phyloP scores from a whole-genome alignment of 1,284 basidiomycete species.

The Xerocomus nothofagi region DNA sequence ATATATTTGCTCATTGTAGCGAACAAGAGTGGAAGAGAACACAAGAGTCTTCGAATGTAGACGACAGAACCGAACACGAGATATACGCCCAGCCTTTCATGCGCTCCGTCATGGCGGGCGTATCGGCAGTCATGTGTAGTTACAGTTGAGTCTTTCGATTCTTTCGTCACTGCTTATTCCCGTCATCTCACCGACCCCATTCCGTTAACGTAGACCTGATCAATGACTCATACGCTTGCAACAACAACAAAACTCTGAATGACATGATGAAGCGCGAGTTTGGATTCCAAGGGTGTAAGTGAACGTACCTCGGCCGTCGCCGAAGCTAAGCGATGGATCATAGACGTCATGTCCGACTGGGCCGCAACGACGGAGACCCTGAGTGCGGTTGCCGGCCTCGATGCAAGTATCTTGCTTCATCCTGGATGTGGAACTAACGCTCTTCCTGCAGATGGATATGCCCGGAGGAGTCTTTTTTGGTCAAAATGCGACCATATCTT shows the following conservation, averaged over 20 bases:
- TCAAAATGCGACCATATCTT: not conserved
- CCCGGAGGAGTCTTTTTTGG: not conserved
- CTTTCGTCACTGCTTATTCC: not conserved
- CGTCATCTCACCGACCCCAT: not conserved
- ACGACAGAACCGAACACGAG: conserved; percentile 61
- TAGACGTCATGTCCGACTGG: conserved; percentile 37
- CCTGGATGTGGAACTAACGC: not conserved
- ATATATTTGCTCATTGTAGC: conserved; percentile 34
- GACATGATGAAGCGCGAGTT: conserved; percentile 54
- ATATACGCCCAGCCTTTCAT: conserved; percentile 56
- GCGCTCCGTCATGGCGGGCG: conserved; percentile 47
- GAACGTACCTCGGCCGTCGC: not conserved
- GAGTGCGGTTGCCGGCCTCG: conserved; percentile 44
- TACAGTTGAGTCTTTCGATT: conserved; percentile 48
- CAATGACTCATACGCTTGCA: conserved; percentile 50
- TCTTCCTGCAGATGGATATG: conserved; percentile 46
- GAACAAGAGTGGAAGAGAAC: conserved; percentile 38
- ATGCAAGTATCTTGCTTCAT: conserved; percentile 24
- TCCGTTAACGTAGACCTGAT: conserved; percentile 17
- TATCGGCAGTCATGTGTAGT: conserved; percentile 68
- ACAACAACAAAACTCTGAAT: conserved; percentile 51
- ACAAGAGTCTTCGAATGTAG: conserved; percentile 48
- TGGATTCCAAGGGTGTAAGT: conserved; percentile 48
- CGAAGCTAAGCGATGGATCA: not conserved
- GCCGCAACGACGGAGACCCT: conserved; percentile 36